Evolutionary conservation across 805 yeast genomes (phyloP).

Genomic region (Yamadazyma phyllophila): DNA sequence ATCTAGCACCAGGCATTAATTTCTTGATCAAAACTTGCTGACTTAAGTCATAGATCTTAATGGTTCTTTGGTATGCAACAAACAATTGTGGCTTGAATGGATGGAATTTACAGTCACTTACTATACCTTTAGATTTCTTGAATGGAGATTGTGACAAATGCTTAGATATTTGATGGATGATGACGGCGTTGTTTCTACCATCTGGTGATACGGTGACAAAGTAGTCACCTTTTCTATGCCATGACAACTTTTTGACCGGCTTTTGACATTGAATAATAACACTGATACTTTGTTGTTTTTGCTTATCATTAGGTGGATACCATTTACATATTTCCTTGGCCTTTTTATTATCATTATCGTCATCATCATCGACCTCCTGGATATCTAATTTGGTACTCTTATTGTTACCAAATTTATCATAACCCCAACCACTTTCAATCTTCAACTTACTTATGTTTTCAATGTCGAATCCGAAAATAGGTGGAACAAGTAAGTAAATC

Average conservation of each 20-base stretch:
- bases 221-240: slow-evolving; percentile 98
- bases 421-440: slow-evolving; percentile 92
- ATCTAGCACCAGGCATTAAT: slow-evolving; percentile 91
- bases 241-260: slow-evolving; percentile 75
- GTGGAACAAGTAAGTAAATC: slow-evolving; percentile 79
- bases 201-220: slow-evolving; percentile 97
- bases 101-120: slow-evolving; percentile 95
- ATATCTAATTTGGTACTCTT: slow-evolving; percentile 35
- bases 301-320: slow-evolving; percentile 71
- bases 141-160: slow-evolving; percentile 96
- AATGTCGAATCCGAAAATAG: slow-evolving; percentile 82
- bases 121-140: slow-evolving; percentile 86
- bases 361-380: slow-evolving; percentile 42
- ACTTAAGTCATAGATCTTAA: slow-evolving; percentile 86
- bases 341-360: slow-evolving; percentile 19
- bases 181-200: slow-evolving; percentile 80
- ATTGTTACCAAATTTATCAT: slow-evolving; percentile 58
- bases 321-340: slow-evolving; percentile 65
- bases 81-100: slow-evolving; percentile 92
- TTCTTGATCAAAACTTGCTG: slow-evolving; percentile 82
- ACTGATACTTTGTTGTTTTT: slow-evolving; percentile 62
- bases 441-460: slow-evolving; percentile 77
- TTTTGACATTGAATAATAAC: slow-evolving; percentile 65
- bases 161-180: slow-evolving; percentile 91
- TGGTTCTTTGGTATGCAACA: slow-evolving; percentile 90